Conservation (phyloP, 805 yeast species). For the Lachancea sp. region DNA sequence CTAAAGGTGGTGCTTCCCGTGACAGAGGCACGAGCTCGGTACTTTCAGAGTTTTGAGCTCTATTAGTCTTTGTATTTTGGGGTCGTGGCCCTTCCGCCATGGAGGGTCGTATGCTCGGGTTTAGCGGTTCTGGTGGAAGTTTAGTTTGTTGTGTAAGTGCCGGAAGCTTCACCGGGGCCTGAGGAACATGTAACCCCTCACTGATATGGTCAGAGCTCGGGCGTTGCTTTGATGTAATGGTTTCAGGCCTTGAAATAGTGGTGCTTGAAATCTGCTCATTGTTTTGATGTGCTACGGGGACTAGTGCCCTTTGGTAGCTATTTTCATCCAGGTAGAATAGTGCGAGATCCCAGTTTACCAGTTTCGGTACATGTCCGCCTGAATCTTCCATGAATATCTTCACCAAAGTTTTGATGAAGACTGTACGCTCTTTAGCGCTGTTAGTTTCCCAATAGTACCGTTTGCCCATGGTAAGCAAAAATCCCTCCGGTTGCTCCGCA, state of each 20-base stretch:
- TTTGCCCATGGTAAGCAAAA: conserved; percentile 59
- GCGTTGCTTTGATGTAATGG: neutral
- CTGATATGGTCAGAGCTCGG: neutral
- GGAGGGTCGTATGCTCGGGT: neutral
- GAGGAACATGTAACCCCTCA: neutral
- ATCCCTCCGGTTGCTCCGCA: conserved; percentile 46
- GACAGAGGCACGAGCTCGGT: neutral
- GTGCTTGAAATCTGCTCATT: neutral
- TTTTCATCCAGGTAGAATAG: conserved; percentile 36
- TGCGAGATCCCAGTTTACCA: conserved; percentile 46
- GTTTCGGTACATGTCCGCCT: conserved; percentile 47
- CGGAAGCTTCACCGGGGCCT: conserved; percentile 2
- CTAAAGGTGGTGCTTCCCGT: neutral
- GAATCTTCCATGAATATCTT: conserved; percentile 50
- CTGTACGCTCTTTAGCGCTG: conserved; percentile 50
- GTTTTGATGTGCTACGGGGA: neutral
- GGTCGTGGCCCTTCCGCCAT: neutral
- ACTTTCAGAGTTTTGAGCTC: neutral
- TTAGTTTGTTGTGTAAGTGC: neutral
- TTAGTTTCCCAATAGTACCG: conserved; percentile 78
- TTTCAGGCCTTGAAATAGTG: neutral
- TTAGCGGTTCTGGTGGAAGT: neutral
- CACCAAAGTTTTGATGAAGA: conserved; percentile 48
- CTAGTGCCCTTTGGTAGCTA: conserved; percentile 33
- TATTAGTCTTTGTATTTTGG: neutral